These are phyloP conservation scores for Thalassiosira sp. DNA, from an alignment of 352 stramenopile species.

Conservation along the genomic window DNA sequence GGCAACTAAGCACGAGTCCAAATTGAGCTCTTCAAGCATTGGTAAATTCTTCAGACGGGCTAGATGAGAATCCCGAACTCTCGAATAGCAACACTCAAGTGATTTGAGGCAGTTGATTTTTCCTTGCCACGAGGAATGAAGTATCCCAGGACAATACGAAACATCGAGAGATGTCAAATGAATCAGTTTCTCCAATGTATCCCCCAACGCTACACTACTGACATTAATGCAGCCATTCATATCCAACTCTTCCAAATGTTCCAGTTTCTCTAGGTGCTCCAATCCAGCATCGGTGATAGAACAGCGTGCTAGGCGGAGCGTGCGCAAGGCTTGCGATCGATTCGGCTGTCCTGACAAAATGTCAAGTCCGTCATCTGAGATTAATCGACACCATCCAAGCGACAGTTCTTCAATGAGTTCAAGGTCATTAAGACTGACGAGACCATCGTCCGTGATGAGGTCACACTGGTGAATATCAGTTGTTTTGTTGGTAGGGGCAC, in stretches of 20 bases:
- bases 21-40: slow-evolving; percentile 74
- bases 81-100: slow-evolving; percentile 75
- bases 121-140: slow-evolving; percentile 77
- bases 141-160: slow-evolving; percentile 77
- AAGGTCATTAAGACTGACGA: slow-evolving; percentile 60
- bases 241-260: slow-evolving; percentile 68
- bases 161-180: slow-evolving; percentile 68
- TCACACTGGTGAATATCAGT: slow-evolving; percentile 70
- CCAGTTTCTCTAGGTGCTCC: slow-evolving; percentile 50
- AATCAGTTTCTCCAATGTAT: slow-evolving; percentile 53
- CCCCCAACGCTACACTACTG: slow-evolving; percentile 59
- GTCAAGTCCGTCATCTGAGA: slow-evolving; percentile 68
- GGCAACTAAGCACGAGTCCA: slow-evolving; percentile 73
- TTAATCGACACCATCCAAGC: slow-evolving; percentile 74
- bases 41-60: slow-evolving; percentile 58
- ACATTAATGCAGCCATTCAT: slow-evolving; percentile 76
- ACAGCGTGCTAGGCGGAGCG: slow-evolving; percentile 69
- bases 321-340: slow-evolving; percentile 47
- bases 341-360: slow-evolving; percentile 58
- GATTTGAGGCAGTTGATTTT: slow-evolving; percentile 72
- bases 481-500: background rate
- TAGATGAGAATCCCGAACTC: slow-evolving; percentile 74
- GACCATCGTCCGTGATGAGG: slow-evolving; percentile 73
- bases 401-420: slow-evolving; percentile 71
- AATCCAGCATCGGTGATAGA: slow-evolving; percentile 67